These are phyloP conservation scores for Eucalyptus shirleyi DNA, from an alignment of 345 rosid species.

Conservation along the genomic window DNA sequence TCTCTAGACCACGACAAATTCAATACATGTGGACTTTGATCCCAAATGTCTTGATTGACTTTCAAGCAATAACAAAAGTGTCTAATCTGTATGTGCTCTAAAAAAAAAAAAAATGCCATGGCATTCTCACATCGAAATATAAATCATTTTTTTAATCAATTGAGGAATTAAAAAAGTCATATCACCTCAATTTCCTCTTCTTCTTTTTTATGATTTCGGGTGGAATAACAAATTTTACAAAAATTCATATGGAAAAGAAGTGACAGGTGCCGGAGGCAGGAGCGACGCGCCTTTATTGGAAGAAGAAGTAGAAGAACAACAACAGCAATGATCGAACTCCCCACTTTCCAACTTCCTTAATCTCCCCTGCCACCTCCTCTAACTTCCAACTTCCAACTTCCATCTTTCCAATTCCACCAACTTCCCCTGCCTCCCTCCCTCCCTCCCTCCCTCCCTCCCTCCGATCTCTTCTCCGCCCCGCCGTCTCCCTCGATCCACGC, in stretches of 20 bases:
- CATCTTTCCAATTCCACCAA: neutral
- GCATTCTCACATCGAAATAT: neutral
- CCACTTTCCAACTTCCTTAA: neutral
- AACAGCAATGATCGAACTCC: neutral
- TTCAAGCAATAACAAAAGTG: neutral
- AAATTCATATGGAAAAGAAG: neutral
- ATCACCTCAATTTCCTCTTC: too few relatives aligned
- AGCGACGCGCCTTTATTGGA: neutral
- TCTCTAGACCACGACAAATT: too few relatives aligned
- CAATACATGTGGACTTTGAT: fast-evolving
- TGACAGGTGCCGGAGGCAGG: neutral
- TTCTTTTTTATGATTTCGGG: neutral
- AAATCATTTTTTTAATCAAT: neutral
- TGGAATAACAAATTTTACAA: neutral
- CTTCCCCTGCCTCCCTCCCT: neutral
- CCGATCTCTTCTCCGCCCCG: neutral
- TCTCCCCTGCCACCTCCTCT: neutral
- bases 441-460: neutral
- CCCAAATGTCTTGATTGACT: fast-evolving
- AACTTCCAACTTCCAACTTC: neutral
- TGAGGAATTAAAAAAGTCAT: neutral
- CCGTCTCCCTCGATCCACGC: neutral
- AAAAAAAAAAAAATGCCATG: too few relatives aligned
- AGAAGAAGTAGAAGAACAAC: neutral
- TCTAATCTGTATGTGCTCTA: neutral